Evolutionary conservation across 305 asterid genomes (phyloP).

Genomic region (Ilex paraguariensis): DNA sequence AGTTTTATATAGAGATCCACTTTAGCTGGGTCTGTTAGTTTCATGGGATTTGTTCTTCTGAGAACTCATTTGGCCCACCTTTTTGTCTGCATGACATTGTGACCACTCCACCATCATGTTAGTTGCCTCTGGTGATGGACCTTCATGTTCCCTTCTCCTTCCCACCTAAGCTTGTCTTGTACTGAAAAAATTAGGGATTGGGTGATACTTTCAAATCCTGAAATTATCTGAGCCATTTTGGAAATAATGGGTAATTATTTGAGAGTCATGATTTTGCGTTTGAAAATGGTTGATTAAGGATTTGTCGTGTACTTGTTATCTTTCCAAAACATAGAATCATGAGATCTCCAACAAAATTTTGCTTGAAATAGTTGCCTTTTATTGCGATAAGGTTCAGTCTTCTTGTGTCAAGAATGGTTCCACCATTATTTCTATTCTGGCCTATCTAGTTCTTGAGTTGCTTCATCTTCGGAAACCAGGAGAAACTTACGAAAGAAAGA

Average conservation of each 20-base stretch:
- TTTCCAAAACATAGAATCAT: too few species aligned
- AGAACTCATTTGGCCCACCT: slow-evolving; percentile 27
- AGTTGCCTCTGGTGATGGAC: slow-evolving; percentile 35
- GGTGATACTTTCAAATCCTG: too few species aligned
- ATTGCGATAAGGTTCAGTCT: too few species aligned
- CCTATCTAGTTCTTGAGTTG: too few species aligned
- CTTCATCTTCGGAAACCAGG: too few species aligned
- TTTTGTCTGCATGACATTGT: slow-evolving; percentile 25
- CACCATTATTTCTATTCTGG: too few species aligned
- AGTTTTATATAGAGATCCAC: slow-evolving; percentile 28
- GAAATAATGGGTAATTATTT: not conserved
- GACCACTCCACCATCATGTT: slow-evolving; percentile 43
- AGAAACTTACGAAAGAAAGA: too few species aligned
- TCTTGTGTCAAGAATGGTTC: too few species aligned
- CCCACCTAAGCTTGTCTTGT: slow-evolving; percentile 20
- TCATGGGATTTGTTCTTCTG: slow-evolving; percentile 22
- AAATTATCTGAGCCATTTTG: too few species aligned
- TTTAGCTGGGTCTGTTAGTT: slow-evolving; percentile 32
- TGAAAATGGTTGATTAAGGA: slow-evolving; percentile 4
- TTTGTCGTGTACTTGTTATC: slow-evolving; percentile 1
- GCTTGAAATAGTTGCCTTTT: too few species aligned
- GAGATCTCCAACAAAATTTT: too few species aligned
- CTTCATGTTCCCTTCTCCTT: slow-evolving; percentile 19
- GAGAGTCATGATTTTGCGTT: not conserved
- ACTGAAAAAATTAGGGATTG: not conserved